Evolutionary conservation across 768 basidiomycete species (phyloP).

Genomic region (Favolaschia claudopus): DNA sequence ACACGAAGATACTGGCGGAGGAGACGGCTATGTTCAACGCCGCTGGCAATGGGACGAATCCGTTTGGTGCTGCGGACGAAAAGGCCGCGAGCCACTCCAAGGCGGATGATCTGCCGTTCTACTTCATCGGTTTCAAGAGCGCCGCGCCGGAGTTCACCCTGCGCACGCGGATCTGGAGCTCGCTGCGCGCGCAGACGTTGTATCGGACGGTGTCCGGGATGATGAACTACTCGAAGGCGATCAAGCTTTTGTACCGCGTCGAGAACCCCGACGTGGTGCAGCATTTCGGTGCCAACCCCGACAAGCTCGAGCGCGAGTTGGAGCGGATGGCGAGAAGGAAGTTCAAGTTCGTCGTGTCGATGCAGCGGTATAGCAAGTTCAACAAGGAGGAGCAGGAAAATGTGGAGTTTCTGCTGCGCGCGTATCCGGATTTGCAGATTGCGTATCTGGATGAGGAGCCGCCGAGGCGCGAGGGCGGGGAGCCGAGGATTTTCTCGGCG

Average conservation of each 20-base stretch:
- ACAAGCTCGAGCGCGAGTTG: conserved; percentile 93
- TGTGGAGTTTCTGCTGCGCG: conserved; percentile 95
- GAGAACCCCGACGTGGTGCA: conserved; percentile 99
- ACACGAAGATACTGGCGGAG: conserved; percentile 98
- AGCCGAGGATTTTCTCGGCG: conserved; percentile 93
- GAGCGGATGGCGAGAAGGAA: conserved; percentile 98
- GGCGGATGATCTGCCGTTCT: conserved; percentile 94
- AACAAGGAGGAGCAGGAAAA: conserved; percentile 99
- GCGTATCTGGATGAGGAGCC: conserved; percentile 98
- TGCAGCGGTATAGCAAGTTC: conserved; percentile 99
- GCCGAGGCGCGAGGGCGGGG: conserved; percentile 92
- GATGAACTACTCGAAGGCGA: conserved; percentile 99
- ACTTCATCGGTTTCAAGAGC: conserved; percentile 99
- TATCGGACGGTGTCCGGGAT: conserved; percentile 99
- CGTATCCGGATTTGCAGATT: conserved; percentile 98
- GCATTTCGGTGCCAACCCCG: conserved; percentile 95
- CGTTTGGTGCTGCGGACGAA: conserved; percentile 63
- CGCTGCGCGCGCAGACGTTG: conserved; percentile 97
- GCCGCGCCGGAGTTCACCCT: conserved; percentile 98
- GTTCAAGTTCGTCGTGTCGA: conserved; percentile 99
- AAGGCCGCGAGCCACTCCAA: conserved; percentile 86
- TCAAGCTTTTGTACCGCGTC: conserved; percentile 97
- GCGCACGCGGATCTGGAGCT: conserved; percentile 99
- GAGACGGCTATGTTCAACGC: conserved; percentile 90
- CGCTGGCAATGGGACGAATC: too few species aligned